Base-by-base conservation (phyloP, 139 green algal genomes). In the Picochlorum sp. region DNA sequence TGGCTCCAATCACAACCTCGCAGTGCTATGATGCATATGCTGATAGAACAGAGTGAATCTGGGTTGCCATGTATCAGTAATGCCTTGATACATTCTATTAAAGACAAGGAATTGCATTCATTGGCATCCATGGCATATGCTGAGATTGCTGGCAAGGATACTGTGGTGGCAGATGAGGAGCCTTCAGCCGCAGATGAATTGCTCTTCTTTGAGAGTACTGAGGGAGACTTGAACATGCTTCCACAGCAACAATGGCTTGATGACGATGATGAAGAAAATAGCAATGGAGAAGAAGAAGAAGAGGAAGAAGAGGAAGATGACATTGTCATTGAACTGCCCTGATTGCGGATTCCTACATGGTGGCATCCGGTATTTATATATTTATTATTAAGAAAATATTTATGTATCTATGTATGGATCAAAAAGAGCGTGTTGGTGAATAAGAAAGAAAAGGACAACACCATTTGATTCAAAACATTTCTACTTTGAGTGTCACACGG, bases 191-290 rank as follows among this genome's bases (percentile, higher is more conserved):
- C 34, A 23, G 60, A 66, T 57, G 60, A 66, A 21, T 55, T 66
- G 31, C 57, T 66, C 16, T 66, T 66, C 37, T 66, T 59, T 57
- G 60, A 49, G 4, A 66, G 60, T 41, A 66, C 31, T 24, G 24
- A 56, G 41, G 37, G 37, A 15, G 37, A 66, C 18, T 16, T 21
- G 21, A 45, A 26, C n/a, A 16, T 23, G 23, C 15, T 57, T 18
- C 23, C n/a, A 13, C 23, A 21, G 20, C 58, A 65, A 15, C 20
- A 65, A 4, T 45, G 56, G 56, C 11, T n/a, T 16, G n/a, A 21
- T 13, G 31, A 47, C 2, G n/a, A 23, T 10, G 21, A 54, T 16
- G 56, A 14, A 65, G 18, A 34, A 30, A 13, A 23, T 10, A 14
- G 13, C 56, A 13, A 65, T 58, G 31, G 21, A 58, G 60, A 57